phyloP scores from a whole-genome alignment of 257 asterid species.

The Thymus mandschuricus region DNA sequence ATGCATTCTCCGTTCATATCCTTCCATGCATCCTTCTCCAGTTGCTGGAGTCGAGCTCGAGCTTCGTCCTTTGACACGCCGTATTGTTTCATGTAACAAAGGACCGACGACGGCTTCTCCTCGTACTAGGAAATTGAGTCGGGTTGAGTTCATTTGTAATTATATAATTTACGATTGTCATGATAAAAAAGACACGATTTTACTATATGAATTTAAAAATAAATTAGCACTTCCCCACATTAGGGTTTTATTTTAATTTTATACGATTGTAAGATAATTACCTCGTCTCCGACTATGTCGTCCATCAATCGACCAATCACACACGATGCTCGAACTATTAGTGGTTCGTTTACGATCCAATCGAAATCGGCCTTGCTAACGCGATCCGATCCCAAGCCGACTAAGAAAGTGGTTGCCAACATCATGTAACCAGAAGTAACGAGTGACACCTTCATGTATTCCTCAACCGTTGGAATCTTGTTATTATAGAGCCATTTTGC shows the following conservation, averaged over 20 bases:
- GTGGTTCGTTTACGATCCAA: slow-evolving; percentile 25
- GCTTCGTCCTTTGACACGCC: background rate
- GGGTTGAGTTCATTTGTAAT: no score
- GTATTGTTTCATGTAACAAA: background rate
- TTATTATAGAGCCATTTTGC: slow-evolving; percentile 2
- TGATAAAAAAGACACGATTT: no score
- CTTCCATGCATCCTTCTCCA: slow-evolving; percentile 5
- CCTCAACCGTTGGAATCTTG: slow-evolving; percentile 35
- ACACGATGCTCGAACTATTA: slow-evolving; percentile 13
- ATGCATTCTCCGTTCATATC: slow-evolving; percentile 5
- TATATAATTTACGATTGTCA: no score
- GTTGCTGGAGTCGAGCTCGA: background rate
- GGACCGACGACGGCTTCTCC: background rate
- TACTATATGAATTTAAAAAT: no score
- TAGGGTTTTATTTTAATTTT: no score
- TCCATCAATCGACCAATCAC: slow-evolving; percentile 32
- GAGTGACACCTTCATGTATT: slow-evolving; percentile 40
- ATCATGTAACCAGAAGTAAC: slow-evolving; percentile 21
- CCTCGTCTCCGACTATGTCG: slow-evolving; percentile 36
- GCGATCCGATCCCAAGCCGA: slow-evolving; percentile 25
- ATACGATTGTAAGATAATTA: background rate
- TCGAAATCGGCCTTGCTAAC: slow-evolving; percentile 20
- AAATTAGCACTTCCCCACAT: no score
- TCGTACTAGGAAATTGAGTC: background rate
- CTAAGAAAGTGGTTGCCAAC: slow-evolving; percentile 31